Evolutionary conservation across 768 basidiomycete species (phyloP), one percentile per base, ranked within the genome.

Genomic region (Megacollybia marginata): DNA sequence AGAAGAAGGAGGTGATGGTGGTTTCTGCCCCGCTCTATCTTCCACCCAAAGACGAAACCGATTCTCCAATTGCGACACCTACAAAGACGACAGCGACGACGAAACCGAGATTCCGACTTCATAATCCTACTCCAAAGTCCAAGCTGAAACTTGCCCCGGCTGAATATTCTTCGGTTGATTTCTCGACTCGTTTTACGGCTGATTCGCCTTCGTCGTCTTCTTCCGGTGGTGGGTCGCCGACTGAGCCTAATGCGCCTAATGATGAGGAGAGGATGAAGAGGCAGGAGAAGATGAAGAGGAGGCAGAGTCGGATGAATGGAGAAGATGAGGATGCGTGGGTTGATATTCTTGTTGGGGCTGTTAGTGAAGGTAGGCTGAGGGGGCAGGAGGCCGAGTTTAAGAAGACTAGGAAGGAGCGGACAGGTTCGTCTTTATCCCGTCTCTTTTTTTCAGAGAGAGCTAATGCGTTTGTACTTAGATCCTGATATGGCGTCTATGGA

Each of bases 111-210:
- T 28, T 28, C 23, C 23, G 23, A 28, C 23, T 28, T 6, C 23
- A 2, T 6, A 28, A 28, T 28, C 23, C 23, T 3, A 28, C 23
- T 28, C 23, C 23, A 28, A 28, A 28, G 23, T 3, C 23, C 23
- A 28, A 28, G 23, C 23, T 28, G 23, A 28, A 28, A 28, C 23
- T 3, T 28, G 6, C 23, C 2, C 23, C 23, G 23, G 78, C 87
- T n/a, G 84, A 89, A 64, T 87, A 87, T 62, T 83, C 87, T 48
- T 79, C 76, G 33, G 79, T 92, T 45, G 88, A 92, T 48, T 92
- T 92, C 67, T 83, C 88, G 69, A 89, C 88, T 32, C 74, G 88
- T 52, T 68, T 89, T 59, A 80, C 58, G 82, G 73, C 71, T 49
- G 74, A 75, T 18, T 72, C 36, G 75, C 6, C 23, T 28, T 28